Evolutionary conservation across 1,139 yeast genomes (phyloP).

Genomic region (Saccharomyces hybrid): DNA sequence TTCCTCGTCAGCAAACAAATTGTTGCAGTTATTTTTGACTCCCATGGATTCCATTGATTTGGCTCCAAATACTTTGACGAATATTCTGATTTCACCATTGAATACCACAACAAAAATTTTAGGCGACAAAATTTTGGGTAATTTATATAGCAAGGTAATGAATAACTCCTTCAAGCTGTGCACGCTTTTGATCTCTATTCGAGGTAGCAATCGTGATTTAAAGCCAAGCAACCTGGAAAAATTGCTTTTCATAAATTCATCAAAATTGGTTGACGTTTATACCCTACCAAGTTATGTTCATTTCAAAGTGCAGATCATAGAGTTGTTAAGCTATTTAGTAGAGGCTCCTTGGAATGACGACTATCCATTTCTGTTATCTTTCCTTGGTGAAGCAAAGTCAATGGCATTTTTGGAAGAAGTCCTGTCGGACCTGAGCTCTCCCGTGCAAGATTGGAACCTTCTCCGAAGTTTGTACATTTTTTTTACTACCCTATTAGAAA

Average conservation of each 20-base stretch:
- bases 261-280: slow-evolving; percentile 54
- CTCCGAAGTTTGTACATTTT: slow-evolving; percentile 59
- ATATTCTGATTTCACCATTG: slow-evolving; percentile 37
- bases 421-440: slow-evolving; percentile 51
- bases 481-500: slow-evolving; percentile 66
- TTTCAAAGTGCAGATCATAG: slow-evolving; percentile 47
- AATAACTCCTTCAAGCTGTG: slow-evolving; percentile 36
- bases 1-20: slow-evolving; percentile 37
- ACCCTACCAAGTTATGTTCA: slow-evolving; percentile 35
- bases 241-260: slow-evolving; percentile 47
- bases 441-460: slow-evolving; percentile 48
- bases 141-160: slow-evolving; percentile 24
- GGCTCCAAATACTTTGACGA: slow-evolving; percentile 41
- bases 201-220: slow-evolving; percentile 40
- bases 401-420: slow-evolving; percentile 51
- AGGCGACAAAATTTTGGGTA: slow-evolving; percentile 18
- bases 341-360: slow-evolving; percentile 51
- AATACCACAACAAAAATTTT: slow-evolving; percentile 12
- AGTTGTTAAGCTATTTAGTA: slow-evolving; percentile 54
- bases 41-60: slow-evolving; percentile 45
- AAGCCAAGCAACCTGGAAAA: slow-evolving; percentile 61
- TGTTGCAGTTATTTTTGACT: slow-evolving; percentile 51
- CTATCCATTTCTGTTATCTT: slow-evolving; percentile 74
- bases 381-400: slow-evolving; percentile 60
- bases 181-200: slow-evolving; percentile 43